Conservation (phyloP, 2,329 filamentous ascomycete genomes). For the Aureobasidium namibiae region DNA sequence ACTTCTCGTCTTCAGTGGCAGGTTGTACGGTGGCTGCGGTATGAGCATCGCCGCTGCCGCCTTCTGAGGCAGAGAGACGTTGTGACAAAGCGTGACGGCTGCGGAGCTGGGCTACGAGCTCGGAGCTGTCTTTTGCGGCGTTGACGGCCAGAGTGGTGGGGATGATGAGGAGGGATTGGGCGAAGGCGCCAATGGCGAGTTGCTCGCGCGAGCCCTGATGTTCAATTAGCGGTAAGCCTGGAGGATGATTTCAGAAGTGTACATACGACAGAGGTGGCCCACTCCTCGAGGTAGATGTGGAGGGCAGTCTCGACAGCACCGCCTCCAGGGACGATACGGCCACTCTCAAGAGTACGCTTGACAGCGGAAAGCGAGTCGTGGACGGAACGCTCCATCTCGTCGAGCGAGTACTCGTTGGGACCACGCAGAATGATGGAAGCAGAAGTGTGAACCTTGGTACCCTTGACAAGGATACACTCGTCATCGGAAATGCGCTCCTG, state of each 20-base stretch:
- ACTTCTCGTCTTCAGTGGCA: slow-evolving; percentile 73
- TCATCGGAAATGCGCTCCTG: slow-evolving; percentile 98
- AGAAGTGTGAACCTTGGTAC: slow-evolving; percentile 81
- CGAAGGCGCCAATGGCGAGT: slow-evolving; percentile 95
- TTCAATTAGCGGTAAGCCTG: slow-evolving; percentile 4
- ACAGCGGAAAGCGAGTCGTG: slow-evolving; percentile 96
- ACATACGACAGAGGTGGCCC: slow-evolving; percentile 83
- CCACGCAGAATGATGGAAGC: slow-evolving; percentile 94
- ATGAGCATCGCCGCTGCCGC: slow-evolving; percentile 19
- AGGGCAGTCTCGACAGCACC: slow-evolving; percentile 97
- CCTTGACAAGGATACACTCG: slow-evolving; percentile 94
- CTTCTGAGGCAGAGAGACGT: slow-evolving; percentile 57
- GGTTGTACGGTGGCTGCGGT: slow-evolving; percentile 14
- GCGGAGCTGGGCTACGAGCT: slow-evolving; percentile 90
- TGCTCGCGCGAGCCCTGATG: slow-evolving; percentile 78
- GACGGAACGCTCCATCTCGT: slow-evolving; percentile 98
- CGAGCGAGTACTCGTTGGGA: slow-evolving; percentile 89
- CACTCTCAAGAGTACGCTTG: slow-evolving; percentile 93
- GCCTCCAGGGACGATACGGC: slow-evolving; percentile 91
- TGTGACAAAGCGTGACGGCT: slow-evolving; percentile 91
- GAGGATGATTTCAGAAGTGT: not conserved
- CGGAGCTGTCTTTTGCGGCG: slow-evolving; percentile 90
- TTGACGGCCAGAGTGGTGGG: slow-evolving; percentile 96
- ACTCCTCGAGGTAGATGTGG: slow-evolving; percentile 98
- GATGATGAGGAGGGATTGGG: slow-evolving; percentile 85